Evolutionary conservation across 495 filamentous ascomycete genomes (phyloP), one percentile per base, ranked within the genome.

Genomic region (Sabuloglossum arenarium): DNA sequence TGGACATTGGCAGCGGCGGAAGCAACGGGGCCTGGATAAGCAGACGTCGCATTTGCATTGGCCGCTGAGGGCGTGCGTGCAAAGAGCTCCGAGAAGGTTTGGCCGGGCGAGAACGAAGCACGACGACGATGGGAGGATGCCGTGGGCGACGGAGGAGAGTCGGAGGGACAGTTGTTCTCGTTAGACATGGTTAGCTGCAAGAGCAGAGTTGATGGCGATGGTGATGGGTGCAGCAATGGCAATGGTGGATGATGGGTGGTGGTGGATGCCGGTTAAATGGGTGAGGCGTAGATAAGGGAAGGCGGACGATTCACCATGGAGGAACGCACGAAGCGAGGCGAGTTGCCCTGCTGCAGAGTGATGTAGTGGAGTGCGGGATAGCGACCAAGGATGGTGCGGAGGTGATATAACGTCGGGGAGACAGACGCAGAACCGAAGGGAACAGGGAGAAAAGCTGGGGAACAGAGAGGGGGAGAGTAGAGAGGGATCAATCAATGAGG

Each of bases 1-100:
- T 80, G 79, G 43, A 77, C 75, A 60, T 72, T 71, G 61, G 73
- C 71, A 56, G 80, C 79, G 30, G 79, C 78, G 39, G 78, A 76
- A 4, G 79, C 73, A 62, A 85, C 81, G 51, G 85, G 78, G 58
- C 79, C 76, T 25, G 84, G 75, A 56, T 75, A 73, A 51, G 73
- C 59, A 31, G 69, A 54, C 39, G 68, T 60, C 34, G 69, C 63
- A 25, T 23, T 43, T 9, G 9, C 52, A 25, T 55, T 58, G 31
- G 29, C 53, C 8, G 62, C 42, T 54, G 60, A 61, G 28, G 67
- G 61, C 6, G 62, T 58, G 56, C 65, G 72, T 50, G 68, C 67
- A 57, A 75, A 71, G 50, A 76, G 63, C 32, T 75, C 73, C 52
- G 70, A 65, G 56, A 76, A 65, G 37, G 69, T 66, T 45, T 70